phyloP scores from a whole-genome alignment of 768 basidiomycete species.

The Leccinum imitatum region DNA sequence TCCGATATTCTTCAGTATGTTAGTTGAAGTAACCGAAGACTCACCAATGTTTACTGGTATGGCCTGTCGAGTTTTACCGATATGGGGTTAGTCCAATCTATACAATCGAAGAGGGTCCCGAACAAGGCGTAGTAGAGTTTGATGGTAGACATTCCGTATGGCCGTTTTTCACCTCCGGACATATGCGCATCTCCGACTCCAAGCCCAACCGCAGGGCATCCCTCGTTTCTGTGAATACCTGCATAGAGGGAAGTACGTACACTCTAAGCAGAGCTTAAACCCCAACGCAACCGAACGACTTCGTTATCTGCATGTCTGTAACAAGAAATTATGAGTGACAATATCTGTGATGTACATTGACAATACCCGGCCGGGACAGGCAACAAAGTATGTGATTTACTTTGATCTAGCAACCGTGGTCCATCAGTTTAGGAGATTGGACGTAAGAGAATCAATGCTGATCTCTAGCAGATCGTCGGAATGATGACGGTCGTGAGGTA shows the following conservation, averaged over 20 bases:
- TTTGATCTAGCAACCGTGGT: background rate
- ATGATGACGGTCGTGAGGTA: no score
- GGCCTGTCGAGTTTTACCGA: background rate
- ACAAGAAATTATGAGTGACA: background rate
- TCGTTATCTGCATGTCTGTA: background rate
- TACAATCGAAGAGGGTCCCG: background rate
- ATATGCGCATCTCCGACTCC: background rate
- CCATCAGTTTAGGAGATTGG: background rate
- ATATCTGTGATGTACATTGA: background rate
- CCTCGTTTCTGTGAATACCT: no score
- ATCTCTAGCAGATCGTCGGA: no score
- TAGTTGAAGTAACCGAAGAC: background rate
- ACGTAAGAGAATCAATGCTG: background rate
- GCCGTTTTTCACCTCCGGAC: background rate
- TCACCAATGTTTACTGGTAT: background rate
- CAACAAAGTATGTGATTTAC: background rate
- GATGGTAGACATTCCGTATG: background rate
- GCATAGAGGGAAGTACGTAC: background rate
- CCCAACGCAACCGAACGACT: background rate
- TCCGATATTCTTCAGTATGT: background rate
- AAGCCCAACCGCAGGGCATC: background rate
- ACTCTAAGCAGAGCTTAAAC: background rate
- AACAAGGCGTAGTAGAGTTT: background rate
- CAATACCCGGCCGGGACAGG: background rate
- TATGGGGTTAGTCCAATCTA: background rate